Base-by-base conservation (phyloP, 441 rosid species). In the Mallotus japonicus region DNA sequence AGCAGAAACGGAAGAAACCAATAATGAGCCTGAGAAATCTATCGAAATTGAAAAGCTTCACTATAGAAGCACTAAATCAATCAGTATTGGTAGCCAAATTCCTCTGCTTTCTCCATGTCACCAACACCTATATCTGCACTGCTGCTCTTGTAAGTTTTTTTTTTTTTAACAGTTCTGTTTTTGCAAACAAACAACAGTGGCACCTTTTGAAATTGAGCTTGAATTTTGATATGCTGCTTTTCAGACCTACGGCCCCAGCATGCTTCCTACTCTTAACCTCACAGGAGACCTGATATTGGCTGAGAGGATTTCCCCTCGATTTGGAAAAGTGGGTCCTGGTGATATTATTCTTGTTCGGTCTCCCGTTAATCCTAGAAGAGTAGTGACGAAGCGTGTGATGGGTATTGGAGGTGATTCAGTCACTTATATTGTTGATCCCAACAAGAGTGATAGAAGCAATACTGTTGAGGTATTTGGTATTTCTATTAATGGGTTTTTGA, bases 191-290 rank as follows among this genome's bases (percentile, higher is more conserved):
- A 6, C 42, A 7, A 17, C 42, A 9, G 17, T n/a, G 51, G 6
- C 15, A 20, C 19, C 7, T 34, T 17, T 32, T 46, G 44, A 49
- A 13, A 8, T 50, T 53, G 13, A n/a, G 17, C 5, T 44, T 44
- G 17, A 20, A 15, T 40, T 55, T 69, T 77, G 28, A 59, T 67
- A 40, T 32, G 55, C 24, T 64, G 32, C 55, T 6, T 62, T 74
- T 63, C 76, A 89, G 94, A 53, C 82, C 17, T 77, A 61, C 11
- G 96, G 97, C 47, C 96, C 98, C 74, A 91, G 97, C 83, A 93
- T 91, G 97, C 79, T 78, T 10, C 98, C 93, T 0, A 90, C 94
- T 19, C 37, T 93, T 19, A 78, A 70, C 75, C 69, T 86, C 62
- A 77, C 85, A 1, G 92, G 92, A 7, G 83, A 84, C 73, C 14